Percentiles rank a stretch among this genome's conserved stretches.
Conservation (phyloP, 2,329 filamentous ascomycete species). For the Clonostachys chloroleuca region DNA sequence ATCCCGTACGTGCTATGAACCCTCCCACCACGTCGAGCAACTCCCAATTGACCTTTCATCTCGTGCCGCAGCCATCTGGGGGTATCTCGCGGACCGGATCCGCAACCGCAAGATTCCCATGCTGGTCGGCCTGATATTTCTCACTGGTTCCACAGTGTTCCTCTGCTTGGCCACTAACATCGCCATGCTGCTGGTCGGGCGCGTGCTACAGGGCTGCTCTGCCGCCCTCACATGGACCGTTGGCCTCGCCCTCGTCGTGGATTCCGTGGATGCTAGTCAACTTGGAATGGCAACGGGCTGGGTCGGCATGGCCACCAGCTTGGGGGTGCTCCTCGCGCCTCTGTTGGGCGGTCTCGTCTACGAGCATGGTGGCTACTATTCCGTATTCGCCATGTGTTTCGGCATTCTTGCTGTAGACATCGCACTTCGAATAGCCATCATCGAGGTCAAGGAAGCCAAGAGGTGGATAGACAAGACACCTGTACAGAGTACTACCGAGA, state of each 20-base stretch:
- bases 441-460: constrained; percentile 23
- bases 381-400: constrained; percentile 28
- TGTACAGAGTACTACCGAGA: neutral
- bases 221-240: constrained; percentile 28
- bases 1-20: constrained; percentile 17
- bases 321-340: constrained; percentile 22
- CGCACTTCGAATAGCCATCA: constrained; percentile 19
- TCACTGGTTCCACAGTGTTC: constrained; percentile 20
- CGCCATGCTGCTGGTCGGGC: constrained; percentile 22
- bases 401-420: constrained; percentile 24
- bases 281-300: constrained; percentile 24
- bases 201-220: constrained; percentile 23
- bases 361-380: constrained; percentile 21
- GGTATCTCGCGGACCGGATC: constrained; percentile 25
- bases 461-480: constrained; percentile 10
- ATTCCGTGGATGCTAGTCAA: constrained; percentile 20
- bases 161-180: constrained; percentile 21
- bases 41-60: too few species aligned
- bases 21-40: neutral
- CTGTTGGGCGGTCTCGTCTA: constrained; percentile 26
- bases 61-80: constrained; percentile 17
- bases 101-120: constrained; percentile 23
- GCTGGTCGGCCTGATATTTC: constrained; percentile 21
- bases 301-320: constrained; percentile 22
- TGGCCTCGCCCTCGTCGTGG: constrained; percentile 25